A percentile compares a stretch with the other conserved stretches of the same genome.
Evolutionary conservation across 1,284 basidiomycete species (phyloP).

Genomic region (Meira nashicola): DNA sequence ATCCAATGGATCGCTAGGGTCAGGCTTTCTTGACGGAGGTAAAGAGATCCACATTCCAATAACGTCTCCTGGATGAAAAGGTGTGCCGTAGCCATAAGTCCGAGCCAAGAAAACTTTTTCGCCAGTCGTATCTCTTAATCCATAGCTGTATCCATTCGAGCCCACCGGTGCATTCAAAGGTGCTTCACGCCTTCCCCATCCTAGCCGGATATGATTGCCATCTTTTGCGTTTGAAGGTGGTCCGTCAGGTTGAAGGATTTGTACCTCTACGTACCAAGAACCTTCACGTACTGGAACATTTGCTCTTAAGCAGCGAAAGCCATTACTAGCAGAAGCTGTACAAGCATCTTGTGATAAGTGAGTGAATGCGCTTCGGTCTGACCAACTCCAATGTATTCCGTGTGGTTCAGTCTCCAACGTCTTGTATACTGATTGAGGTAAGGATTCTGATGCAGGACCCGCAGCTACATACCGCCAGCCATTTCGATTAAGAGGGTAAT

Average conservation of each 20-base stretch:
- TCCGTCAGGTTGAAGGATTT: conserved; percentile 63
- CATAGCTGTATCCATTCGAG: conserved; percentile 89
- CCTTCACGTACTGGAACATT: conserved; percentile 86
- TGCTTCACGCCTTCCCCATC: conserved; percentile 87
- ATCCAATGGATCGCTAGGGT: conserved; percentile 24
- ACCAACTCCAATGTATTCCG: conserved; percentile 50
- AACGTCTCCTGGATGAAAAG: conserved; percentile 78
- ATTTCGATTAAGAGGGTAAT: conserved; percentile 43
- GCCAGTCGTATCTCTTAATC: conserved; percentile 80
- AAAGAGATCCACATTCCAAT: conserved; percentile 89
- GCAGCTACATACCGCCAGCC: conserved; percentile 47
- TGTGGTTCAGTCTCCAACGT: conserved; percentile 35
- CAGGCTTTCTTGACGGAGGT: conserved; percentile 56
- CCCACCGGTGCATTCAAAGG: conserved; percentile 87
- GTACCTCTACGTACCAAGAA: conserved; percentile 88
- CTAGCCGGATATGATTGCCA: conserved; percentile 79
- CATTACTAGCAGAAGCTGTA: conserved; percentile 73
- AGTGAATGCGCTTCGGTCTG: conserved; percentile 68
- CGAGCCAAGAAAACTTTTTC: conserved; percentile 67
- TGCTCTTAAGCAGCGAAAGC: conserved; percentile 81
- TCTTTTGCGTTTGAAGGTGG: conserved; percentile 27
- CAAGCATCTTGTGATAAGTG: conserved; percentile 76
- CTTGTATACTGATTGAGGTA: conserved; percentile 39
- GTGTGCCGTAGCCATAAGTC: conserved; percentile 65
- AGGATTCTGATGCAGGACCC: conserved; percentile 34